Base-by-base conservation (phyloP, 352 stramenopile genomes). In the Pythium phragmiticola region DNA sequence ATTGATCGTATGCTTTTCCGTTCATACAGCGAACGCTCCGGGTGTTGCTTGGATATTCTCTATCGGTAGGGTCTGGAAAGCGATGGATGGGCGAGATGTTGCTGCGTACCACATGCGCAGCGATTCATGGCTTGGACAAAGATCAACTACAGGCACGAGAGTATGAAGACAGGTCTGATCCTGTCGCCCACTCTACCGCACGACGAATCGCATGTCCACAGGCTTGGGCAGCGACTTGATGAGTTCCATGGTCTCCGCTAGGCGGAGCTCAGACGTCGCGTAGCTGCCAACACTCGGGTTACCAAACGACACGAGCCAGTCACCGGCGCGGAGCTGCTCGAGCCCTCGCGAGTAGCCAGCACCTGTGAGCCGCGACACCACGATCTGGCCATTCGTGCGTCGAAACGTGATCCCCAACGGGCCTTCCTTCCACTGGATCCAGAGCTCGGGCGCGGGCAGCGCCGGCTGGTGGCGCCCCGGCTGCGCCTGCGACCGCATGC, bases 321-420 rank as follows among this genome's bases (percentile, higher is more conserved):
- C 84, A 0, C 84, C 84, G 0, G 81, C 60, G 12, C 75, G 78
- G 33, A 94, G 70, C 62, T 91, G 84, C 17, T 85, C 81, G 7
- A 92, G 57, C 0, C 84, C 84, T 5, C 69, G 70, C 8, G 82
- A 90, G 53, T 82, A 87, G 2, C 82, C 84, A 2, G 81, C 82
- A 1, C 83, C 84, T 0, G 82, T 93, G 50, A 94, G 77, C 28
- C 81, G 78, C 17, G 81, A 90, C 28, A 94, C 81, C 2, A 92
- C 78, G 57, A 94, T 90, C 57, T 87, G 81, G 1, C 80, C 80
- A 51, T 90, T 82, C 55, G 84, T 89, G 53, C 81, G 80, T 52
- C 89, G 89, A 58, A 94, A 92, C 33, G 84, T 92, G 51, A 94
- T 90, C 9, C 84, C 84, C 11, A 94, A 67, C 1, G 84, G 81